phyloP scores from a whole-genome alignment of 2,329 filamentous ascomycete genomes.

The Metarhizium sp. region DNA sequence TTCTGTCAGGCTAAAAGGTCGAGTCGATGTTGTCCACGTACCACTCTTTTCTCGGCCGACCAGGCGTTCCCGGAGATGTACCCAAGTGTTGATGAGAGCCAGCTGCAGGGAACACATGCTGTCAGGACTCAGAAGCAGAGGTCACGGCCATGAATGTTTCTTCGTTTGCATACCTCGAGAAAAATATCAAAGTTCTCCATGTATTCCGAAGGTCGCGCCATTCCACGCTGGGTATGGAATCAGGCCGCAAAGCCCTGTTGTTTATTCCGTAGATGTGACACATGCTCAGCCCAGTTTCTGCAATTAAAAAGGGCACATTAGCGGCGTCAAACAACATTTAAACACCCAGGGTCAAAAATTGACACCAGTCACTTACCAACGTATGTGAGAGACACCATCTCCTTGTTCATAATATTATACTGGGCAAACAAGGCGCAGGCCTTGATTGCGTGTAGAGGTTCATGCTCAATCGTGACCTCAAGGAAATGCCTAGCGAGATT shows the following conservation, averaged over 20 bases:
- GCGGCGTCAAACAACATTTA: neutral
- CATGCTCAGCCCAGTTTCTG: conserved; percentile 1
- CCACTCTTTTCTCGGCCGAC: neutral
- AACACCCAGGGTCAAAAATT: too few relatives aligned
- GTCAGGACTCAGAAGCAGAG: neutral
- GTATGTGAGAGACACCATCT: conserved; percentile 6
- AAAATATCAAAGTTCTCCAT: conserved; percentile 7
- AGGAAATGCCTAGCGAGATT: conserved; percentile 5
- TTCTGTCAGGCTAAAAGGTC: neutral
- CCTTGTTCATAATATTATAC: conserved; percentile 10
- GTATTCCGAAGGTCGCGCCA: conserved; percentile 5
- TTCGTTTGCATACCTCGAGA: conserved; percentile 3
- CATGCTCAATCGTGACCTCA: conserved; percentile 5
- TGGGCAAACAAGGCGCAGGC: conserved; percentile 6
- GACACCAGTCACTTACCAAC: neutral
- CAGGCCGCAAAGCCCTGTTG: neutral
- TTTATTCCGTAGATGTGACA: conserved; percentile 1
- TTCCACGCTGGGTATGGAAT: neutral
- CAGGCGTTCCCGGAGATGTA: conserved; percentile 4
- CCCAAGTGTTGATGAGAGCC: conserved; percentile 4
- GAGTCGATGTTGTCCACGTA: neutral
- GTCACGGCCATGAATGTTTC: neutral
- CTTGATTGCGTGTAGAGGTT: conserved; percentile 6
- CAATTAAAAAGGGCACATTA: neutral
- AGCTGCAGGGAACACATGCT: neutral